Evolutionary conservation across 2,329 filamentous ascomycete species (phyloP).

Genomic region (Ophiostoma pallidulum): DNA sequence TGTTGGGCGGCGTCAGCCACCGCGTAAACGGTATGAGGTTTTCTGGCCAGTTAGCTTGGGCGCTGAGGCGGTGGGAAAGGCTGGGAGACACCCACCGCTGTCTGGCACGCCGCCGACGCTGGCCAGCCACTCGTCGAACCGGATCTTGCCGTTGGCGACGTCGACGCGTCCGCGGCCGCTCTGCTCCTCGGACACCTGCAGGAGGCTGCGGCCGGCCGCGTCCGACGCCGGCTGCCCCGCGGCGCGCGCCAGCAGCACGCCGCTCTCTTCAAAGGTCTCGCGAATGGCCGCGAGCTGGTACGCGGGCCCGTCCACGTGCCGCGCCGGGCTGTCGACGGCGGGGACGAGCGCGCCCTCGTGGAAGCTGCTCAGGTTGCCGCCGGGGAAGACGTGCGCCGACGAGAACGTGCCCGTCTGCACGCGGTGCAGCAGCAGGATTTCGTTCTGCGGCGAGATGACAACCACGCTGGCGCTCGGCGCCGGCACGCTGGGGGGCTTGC

Average conservation of each 20-base stretch:
- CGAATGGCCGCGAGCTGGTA: constrained; percentile 80
- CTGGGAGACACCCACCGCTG: constrained; percentile 40
- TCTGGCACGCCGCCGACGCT: constrained; percentile 53
- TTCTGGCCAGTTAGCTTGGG: constrained; percentile 29
- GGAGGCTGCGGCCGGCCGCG: constrained; percentile 32
- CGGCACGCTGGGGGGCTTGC: constrained; percentile 7
- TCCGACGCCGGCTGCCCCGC: constrained; percentile 23
- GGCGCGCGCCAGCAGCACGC: constrained; percentile 62
- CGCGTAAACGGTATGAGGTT: constrained; percentile 73
- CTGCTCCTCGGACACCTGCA: constrained; percentile 51
- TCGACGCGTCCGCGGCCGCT: constrained; percentile 56
- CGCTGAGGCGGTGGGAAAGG: background rate
- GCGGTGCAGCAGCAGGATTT: constrained; percentile 79
- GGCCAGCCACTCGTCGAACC: constrained; percentile 57
- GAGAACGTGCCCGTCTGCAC: constrained; percentile 77
- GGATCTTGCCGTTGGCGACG: constrained; percentile 57
- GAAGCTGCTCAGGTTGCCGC: constrained; percentile 67
- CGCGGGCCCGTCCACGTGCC: constrained; percentile 60
- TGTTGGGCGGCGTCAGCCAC: constrained; percentile 74
- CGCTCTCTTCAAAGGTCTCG: constrained; percentile 93
- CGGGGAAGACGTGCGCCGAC: constrained; percentile 91
- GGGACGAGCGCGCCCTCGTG: constrained; percentile 59
- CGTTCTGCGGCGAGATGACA: constrained; percentile 75
- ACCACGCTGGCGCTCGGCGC: constrained; percentile 51
- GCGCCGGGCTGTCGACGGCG: constrained; percentile 33